phyloP scores from a whole-genome alignment of 345 rosid species.

The Bruguiera gymnorhiza region DNA sequence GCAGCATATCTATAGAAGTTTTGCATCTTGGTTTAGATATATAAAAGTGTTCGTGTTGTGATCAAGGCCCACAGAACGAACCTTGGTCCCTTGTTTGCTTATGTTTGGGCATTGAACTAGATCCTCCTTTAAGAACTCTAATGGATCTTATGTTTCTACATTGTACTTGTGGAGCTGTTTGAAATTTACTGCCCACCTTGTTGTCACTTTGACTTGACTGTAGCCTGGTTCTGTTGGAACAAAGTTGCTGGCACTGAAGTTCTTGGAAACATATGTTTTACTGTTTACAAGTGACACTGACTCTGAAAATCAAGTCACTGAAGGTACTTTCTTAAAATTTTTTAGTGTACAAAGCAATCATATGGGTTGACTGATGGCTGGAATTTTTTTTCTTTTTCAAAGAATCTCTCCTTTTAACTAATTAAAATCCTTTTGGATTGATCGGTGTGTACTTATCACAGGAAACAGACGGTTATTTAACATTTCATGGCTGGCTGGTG shows the following conservation, averaged over 20 bases:
- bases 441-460: slow-evolving; percentile 29
- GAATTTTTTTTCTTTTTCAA: slow-evolving; percentile 4
- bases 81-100: no score
- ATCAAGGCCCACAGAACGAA: no score
- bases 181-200: slow-evolving; percentile 12
- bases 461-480: slow-evolving; percentile 59
- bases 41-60: no score
- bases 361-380: background rate
- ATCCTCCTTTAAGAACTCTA: no score
- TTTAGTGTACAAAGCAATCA: background rate
- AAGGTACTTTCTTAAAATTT: slow-evolving; percentile 53
- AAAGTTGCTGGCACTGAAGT: slow-evolving; percentile 77
- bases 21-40: no score
- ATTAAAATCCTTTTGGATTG: slow-evolving; percentile 13
- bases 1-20: no score
- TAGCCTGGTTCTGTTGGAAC: slow-evolving; percentile 76
- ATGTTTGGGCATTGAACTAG: no score
- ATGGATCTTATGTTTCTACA: no score
- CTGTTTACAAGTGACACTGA: slow-evolving; percentile 76
- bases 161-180: slow-evolving; percentile 2
- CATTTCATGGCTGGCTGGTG: slow-evolving; percentile 66
- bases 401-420: background rate
- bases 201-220: slow-evolving; percentile 23
- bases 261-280: slow-evolving; percentile 76
- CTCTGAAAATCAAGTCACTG: slow-evolving; percentile 41